Percentiles rank a stretch among this genome's conserved stretches.
Conservation (phyloP, 345 rosid genomes). For the Theobroma cacao region DNA sequence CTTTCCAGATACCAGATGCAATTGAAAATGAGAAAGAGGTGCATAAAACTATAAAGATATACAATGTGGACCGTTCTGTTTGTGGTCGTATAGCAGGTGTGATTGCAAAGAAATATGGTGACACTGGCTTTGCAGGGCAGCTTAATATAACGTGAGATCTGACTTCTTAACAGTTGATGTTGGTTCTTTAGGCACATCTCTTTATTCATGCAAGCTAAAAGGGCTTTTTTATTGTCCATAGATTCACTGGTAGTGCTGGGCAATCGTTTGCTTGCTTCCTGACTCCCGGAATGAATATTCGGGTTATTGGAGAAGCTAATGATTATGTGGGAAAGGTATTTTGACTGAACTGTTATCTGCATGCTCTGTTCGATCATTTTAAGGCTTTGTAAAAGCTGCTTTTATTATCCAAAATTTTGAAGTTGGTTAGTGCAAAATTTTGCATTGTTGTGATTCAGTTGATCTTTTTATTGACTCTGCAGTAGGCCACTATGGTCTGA, state of each 20-base stretch:
- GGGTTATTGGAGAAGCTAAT: constrained; percentile 91
- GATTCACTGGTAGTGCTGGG: constrained; percentile 95
- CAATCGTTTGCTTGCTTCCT: constrained; percentile 97
- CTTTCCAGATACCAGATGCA: constrained; percentile 66
- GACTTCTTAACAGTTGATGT: constrained; percentile 1
- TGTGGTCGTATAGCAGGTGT: constrained; percentile 95
- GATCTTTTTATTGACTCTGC: not conserved
- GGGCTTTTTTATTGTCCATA: constrained; percentile 30
- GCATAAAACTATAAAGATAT: constrained; percentile 66
- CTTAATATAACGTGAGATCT: constrained; percentile 81
- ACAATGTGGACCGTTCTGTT: constrained; percentile 92
- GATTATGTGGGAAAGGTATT: constrained; percentile 98
- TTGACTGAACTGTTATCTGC: not conserved
- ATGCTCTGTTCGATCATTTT: not conserved
- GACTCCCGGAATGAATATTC: constrained; percentile 94
- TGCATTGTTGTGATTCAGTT: not conserved
- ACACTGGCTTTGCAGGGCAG: constrained; percentile 98
- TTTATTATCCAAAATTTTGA: not conserved
- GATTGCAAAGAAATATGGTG: constrained; percentile 92
- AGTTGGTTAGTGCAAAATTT: not conserved
- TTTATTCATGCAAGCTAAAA: constrained; percentile 15
- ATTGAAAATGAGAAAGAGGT: constrained; percentile 81
- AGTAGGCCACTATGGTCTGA: not conserved
- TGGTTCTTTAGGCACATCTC: not conserved
- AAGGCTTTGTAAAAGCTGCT: not conserved